phyloP scores from a whole-genome alignment of 352 stramenopile genomes.

The Globisporangium cystogenes region DNA sequence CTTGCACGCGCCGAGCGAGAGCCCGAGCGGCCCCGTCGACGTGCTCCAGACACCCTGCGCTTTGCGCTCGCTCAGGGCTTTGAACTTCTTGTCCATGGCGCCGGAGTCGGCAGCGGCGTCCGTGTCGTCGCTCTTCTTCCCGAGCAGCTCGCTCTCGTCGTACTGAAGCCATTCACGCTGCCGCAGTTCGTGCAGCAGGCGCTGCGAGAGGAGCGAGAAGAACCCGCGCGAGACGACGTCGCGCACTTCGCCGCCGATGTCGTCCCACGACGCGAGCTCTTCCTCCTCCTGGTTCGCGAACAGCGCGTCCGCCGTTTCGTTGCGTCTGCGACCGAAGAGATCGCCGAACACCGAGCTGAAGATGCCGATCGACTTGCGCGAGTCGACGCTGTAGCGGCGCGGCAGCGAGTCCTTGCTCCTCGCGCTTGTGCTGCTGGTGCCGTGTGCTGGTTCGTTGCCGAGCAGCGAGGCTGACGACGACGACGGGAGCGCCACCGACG shows the following conservation, averaged over 20 bases:
- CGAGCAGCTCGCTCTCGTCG: conserved; percentile 16
- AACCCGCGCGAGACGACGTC: conserved; percentile 67
- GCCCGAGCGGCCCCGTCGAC: conserved; percentile 40
- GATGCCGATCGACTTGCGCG: conserved; percentile 35
- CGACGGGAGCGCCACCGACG: background rate
- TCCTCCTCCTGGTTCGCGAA: conserved; percentile 35
- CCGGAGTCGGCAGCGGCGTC: background rate
- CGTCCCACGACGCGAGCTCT: conserved; percentile 59
- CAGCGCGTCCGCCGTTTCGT: conserved; percentile 42
- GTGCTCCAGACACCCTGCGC: conserved; percentile 67
- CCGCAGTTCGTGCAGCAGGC: conserved; percentile 35
- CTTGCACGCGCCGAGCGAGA: conserved; percentile 51
- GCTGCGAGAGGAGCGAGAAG: conserved; percentile 46
- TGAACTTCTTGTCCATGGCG: conserved; percentile 11
- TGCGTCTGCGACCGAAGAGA: conserved; percentile 57
- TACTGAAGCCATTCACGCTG: conserved; percentile 16
- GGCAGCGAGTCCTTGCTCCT: conserved; percentile 7
- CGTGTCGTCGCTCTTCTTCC: background rate
- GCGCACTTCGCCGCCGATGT: conserved; percentile 44
- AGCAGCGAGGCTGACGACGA: background rate
- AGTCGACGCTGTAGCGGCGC: conserved; percentile 54
- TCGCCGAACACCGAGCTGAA: conserved; percentile 65
- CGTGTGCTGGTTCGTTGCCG: too few relatives aligned
- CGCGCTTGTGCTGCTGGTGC: background rate
- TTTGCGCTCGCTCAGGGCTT: conserved; percentile 33